Percentiles rank a stretch among this genome's conserved stretches.
These are phyloP conservation scores for Gillenia trifoliata DNA, from an alignment of 306 rosid genomes.

Conservation along the genomic window DNA sequence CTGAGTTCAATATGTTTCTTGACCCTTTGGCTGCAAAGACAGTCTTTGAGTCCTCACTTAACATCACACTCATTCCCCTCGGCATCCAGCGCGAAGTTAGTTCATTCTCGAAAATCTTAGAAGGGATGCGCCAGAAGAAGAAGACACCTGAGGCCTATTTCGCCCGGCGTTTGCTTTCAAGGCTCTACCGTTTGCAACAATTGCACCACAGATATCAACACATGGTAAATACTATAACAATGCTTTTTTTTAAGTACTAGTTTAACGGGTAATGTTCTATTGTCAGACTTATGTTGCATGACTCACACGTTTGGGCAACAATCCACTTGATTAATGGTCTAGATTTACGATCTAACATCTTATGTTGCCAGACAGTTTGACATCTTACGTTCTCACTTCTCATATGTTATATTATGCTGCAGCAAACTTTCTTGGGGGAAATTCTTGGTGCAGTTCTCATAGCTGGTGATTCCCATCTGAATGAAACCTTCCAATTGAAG, in stretches of 20 bases:
- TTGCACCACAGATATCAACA: conserved; percentile 55
- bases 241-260: not conserved
- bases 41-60: conserved; percentile 51
- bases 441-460: conserved; percentile 59
- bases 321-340: not conserved
- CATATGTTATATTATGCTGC: conserved; percentile 20
- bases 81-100: conserved; percentile 47
- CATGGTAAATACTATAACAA: conserved; percentile 41
- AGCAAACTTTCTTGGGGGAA: conserved; percentile 78
- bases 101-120: conserved; percentile 40
- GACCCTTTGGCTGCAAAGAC: conserved; percentile 80
- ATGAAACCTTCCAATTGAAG: conserved; percentile 34
- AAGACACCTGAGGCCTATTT: conserved; percentile 66
- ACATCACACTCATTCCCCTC: conserved; percentile 73
- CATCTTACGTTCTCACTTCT: not conserved
- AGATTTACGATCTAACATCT: no score
- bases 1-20: conserved; percentile 84
- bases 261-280: no score
- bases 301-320: not conserved
- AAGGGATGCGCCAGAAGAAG: conserved; percentile 11
- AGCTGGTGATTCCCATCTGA: conserved; percentile 31
- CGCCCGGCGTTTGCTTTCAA: conserved; percentile 35
- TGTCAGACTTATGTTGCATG: no score
- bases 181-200: conserved; percentile 47
- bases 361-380: no score